Conservation (phyloP, 805 yeast genomes). For the Lipomyces spencermartinsiae region DNA sequence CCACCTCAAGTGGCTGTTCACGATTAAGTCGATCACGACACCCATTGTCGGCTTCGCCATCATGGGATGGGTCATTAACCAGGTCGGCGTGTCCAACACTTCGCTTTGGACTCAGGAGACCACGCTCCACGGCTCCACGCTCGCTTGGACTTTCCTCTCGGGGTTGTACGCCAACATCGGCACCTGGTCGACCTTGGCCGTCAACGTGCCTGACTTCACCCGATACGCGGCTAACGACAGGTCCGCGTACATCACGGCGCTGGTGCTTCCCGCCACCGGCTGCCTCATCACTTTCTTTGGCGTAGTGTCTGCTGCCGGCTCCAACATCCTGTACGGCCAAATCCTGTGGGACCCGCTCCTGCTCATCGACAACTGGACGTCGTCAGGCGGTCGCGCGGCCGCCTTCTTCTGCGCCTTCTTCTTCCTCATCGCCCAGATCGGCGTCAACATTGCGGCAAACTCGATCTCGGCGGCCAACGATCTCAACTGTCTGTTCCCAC, state of each 20-base stretch:
- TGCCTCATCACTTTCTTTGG: slow-evolving; percentile 33
- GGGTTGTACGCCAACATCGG: slow-evolving; percentile 60
- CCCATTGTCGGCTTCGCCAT: slow-evolving; percentile 84
- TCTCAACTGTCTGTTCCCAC: slow-evolving; percentile 53
- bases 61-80: slow-evolving; percentile 71
- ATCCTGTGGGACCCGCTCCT: slow-evolving; percentile 35
- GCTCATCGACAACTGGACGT: slow-evolving; percentile 32
- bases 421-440: slow-evolving; percentile 48
- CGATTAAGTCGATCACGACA: slow-evolving; percentile 68
- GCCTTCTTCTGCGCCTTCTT: slow-evolving; percentile 18
- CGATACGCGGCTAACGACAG: slow-evolving; percentile 53
- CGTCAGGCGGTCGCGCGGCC: slow-evolving; percentile 38
- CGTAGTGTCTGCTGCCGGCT: slow-evolving; percentile 32
- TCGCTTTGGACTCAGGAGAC: slow-evolving; percentile 37
- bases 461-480: slow-evolving; percentile 53
- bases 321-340: slow-evolving; percentile 25
- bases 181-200: slow-evolving; percentile 50
- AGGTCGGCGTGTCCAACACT: slow-evolving; percentile 53
- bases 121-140: slow-evolving; percentile 60
- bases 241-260: slow-evolving; percentile 22
- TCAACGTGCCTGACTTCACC: slow-evolving; percentile 57
- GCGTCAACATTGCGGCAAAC: slow-evolving; percentile 4
- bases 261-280: slow-evolving; percentile 28
- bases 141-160: slow-evolving; percentile 72
- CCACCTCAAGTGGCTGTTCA: slow-evolving; percentile 79